Evolutionary conservation across 2,329 filamentous ascomycete species (phyloP).

Genomic region (Thelonectria discophora): DNA sequence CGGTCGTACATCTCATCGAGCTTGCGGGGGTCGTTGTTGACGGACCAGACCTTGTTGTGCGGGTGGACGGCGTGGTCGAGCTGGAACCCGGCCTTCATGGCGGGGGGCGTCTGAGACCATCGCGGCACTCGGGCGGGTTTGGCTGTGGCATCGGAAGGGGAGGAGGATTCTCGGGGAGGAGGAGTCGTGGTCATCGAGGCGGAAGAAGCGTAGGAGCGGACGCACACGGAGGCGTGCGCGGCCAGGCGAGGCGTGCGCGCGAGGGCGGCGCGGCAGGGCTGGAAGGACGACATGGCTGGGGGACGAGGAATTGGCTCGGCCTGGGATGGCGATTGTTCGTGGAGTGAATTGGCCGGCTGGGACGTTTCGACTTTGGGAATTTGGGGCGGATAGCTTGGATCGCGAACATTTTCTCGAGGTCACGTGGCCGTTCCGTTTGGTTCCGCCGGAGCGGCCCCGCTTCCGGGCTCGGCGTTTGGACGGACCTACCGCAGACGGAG

Average conservation of each 20-base stretch:
- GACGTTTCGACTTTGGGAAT: constrained; percentile 4
- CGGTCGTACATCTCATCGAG: constrained; percentile 81
- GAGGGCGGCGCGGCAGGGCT: constrained; percentile 45
- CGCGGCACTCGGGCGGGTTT: constrained; percentile 55
- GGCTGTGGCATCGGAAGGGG: constrained; percentile 32
- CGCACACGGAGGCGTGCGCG: constrained; percentile 22
- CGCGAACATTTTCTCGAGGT: constrained; percentile 47
- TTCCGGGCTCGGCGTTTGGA: constrained; percentile 19
- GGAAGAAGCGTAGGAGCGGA: constrained; percentile 43
- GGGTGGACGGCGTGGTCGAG: constrained; percentile 66
- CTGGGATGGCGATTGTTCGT: constrained; percentile 17
- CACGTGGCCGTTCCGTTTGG: constrained; percentile 38
- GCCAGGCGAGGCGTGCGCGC: constrained; percentile 36
- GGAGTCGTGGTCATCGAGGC: constrained; percentile 31
- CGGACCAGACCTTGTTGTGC: constrained; percentile 64
- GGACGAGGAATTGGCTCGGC: constrained; percentile 23
- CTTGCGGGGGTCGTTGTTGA: constrained; percentile 78
- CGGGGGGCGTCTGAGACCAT: constrained; percentile 75
- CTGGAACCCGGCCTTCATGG: constrained; percentile 75
- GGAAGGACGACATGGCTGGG: constrained; percentile 44
- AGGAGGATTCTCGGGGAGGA: constrained; percentile 36
- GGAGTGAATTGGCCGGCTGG: constrained; percentile 14
- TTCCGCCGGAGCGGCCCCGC: constrained; percentile 33
- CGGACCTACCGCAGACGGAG: background rate
- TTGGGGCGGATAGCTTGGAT: constrained; percentile 28